A percentile compares a stretch with the other conserved stretches of the same genome.
phyloP scores from a whole-genome alignment of 1,284 basidiomycete species.

The Malassezia globosa region DNA sequence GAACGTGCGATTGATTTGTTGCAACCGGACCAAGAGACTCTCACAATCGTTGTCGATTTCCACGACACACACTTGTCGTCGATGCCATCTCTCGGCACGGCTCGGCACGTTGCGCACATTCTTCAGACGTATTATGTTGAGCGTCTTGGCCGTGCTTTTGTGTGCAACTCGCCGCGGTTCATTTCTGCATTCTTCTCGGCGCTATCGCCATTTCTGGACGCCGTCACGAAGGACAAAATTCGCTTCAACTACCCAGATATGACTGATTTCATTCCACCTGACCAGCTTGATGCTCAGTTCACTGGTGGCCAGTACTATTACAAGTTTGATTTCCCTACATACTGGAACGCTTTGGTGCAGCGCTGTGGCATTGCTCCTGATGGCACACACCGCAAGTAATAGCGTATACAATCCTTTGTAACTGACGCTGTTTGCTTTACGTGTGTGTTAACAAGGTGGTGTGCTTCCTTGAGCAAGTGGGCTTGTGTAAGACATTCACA shows the following conservation, averaged over 20 bases:
- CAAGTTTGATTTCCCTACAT: conserved; percentile 63
- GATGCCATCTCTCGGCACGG: conserved; percentile 29
- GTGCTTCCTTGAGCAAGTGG: too few relatives aligned
- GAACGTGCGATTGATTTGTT: conserved; percentile 41
- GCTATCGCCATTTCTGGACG: conserved; percentile 76
- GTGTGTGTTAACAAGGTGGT: background rate
- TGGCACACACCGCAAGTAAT: conserved; percentile 8
- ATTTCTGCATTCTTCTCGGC: conserved; percentile 57
- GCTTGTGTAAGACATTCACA: background rate
- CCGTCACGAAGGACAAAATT: conserved; percentile 77
- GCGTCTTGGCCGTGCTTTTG: conserved; percentile 70
- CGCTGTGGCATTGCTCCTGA: conserved; percentile 25
- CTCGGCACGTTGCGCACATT: conserved; percentile 52
- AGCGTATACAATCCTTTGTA: background rate
- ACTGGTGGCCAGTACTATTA: conserved; percentile 69
- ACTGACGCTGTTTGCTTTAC: too few relatives aligned
- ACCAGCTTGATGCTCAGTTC: conserved; percentile 64
- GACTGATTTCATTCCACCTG: conserved; percentile 60
- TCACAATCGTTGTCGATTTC: conserved; percentile 39
- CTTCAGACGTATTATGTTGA: conserved; percentile 85
- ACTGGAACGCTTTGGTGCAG: conserved; percentile 50
- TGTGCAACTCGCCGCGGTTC: conserved; percentile 63
- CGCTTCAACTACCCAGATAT: conserved; percentile 59
- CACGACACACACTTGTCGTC: conserved; percentile 23
- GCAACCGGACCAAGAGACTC: conserved; percentile 30